These are phyloP conservation scores for Pisolithus albus DNA, from an alignment of 768 basidiomycete genomes.

Conservation along the genomic window DNA sequence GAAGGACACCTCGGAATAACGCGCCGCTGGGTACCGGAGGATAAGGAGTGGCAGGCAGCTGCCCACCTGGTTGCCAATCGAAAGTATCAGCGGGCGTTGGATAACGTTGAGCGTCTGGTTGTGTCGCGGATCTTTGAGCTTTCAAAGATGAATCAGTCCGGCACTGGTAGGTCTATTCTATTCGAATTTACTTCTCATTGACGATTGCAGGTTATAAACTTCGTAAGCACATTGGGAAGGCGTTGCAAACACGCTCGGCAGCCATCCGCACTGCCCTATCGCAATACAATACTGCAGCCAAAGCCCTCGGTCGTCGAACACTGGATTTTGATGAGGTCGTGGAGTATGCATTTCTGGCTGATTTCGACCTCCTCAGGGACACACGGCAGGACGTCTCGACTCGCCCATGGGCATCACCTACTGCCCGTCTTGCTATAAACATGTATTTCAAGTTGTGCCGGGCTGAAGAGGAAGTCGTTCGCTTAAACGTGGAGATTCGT, in stretches of 20 bases:
- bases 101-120: conserved; percentile 11
- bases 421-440: conserved; percentile 4
- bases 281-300: neutral
- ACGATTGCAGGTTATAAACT: neutral
- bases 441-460: neutral
- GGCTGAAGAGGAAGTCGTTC: neutral
- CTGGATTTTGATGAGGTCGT: too few species aligned
- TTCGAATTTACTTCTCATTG: too few species aligned
- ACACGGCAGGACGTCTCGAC: conserved; percentile 7
- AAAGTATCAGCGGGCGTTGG: conserved; percentile 9
- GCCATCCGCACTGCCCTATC: conserved; percentile 14
- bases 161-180: conserved; percentile 9
- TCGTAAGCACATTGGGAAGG: neutral
- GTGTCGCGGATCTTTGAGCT: conserved; percentile 12
- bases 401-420: conserved; percentile 12
- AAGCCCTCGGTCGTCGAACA: neutral
- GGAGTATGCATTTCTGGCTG: too few species aligned
- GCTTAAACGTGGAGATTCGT: too few species aligned
- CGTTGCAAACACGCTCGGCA: neutral
- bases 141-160: neutral
- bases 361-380: conserved; percentile 9
- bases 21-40: neutral
- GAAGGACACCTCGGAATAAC: conserved; percentile 5
- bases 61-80: neutral
- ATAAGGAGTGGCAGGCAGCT: conserved; percentile 5